Evolutionary conservation across 208 protist species (phyloP).

Genomic region (Herpetomonas samuelpessoai): DNA sequence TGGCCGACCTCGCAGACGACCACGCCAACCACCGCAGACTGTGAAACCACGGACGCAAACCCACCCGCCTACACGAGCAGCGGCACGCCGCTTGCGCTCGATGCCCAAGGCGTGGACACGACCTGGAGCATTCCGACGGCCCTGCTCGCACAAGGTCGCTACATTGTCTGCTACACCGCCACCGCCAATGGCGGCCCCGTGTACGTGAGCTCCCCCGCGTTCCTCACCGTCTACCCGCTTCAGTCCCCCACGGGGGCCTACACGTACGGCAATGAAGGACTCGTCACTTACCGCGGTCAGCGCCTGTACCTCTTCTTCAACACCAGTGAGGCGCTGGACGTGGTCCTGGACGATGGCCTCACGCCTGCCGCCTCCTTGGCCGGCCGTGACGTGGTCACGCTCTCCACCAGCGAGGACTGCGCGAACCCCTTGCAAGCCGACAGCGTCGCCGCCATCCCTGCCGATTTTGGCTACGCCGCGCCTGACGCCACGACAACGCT

Average conservation of each 20-base stretch:
- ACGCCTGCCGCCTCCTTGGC: slow-evolving; percentile 15
- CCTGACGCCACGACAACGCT: slow-evolving; percentile 16
- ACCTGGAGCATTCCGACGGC: slow-evolving; percentile 60
- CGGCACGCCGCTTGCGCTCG: slow-evolving; percentile 14
- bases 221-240: slow-evolving; percentile 49
- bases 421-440: slow-evolving; percentile 11
- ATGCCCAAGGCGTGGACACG: slow-evolving; percentile 29
- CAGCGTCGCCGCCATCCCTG: slow-evolving; percentile 40
- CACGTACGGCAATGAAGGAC: slow-evolving; percentile 29
- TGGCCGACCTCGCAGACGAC: slow-evolving; percentile 13
- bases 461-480: slow-evolving; percentile 63
- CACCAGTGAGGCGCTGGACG: slow-evolving; percentile 54
- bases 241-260: slow-evolving; percentile 78
- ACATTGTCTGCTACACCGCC: slow-evolving; percentile 79
- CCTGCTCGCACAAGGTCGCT: slow-evolving; percentile 31
- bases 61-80: slow-evolving; percentile 19
- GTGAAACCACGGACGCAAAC: slow-evolving; percentile 2
- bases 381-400: slow-evolving; percentile 22
- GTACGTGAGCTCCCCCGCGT: slow-evolving; percentile 47
- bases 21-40: background rate
- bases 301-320: slow-evolving; percentile 84
- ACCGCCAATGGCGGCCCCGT: slow-evolving; percentile 45
- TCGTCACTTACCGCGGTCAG: slow-evolving; percentile 58
- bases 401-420: slow-evolving; percentile 11
- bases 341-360: slow-evolving; percentile 41